Conservation (phyloP, 345 rosid species). For the Aquilaria sinensis region DNA sequence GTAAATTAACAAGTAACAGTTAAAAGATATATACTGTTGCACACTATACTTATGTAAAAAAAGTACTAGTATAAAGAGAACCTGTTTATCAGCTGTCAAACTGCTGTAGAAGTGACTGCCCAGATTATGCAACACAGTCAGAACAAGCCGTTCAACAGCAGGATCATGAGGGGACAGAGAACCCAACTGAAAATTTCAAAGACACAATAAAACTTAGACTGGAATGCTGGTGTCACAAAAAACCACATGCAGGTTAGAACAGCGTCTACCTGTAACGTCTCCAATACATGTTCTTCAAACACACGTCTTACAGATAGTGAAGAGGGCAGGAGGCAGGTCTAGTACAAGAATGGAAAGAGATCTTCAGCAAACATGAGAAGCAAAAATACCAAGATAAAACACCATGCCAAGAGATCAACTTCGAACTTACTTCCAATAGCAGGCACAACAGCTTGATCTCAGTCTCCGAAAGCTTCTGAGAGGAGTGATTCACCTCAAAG, state of each 20-base stretch:
- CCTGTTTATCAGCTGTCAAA: slow-evolving; percentile 65
- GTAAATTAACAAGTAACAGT: background rate
- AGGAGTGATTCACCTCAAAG: slow-evolving; percentile 34
- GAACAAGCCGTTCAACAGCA: slow-evolving; percentile 53
- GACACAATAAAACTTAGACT: slow-evolving; percentile 14
- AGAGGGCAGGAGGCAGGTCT: slow-evolving; percentile 55
- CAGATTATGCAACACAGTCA: slow-evolving; percentile 59
- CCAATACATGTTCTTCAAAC: slow-evolving; percentile 46
- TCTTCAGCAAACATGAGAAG: slow-evolving; percentile 14
- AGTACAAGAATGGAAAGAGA: slow-evolving; percentile 23
- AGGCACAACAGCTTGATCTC: slow-evolving; percentile 71
- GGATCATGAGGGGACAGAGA: slow-evolving; percentile 40
- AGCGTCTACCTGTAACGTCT: slow-evolving; percentile 48
- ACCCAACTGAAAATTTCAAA: slow-evolving; percentile 45
- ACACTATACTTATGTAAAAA: too few relatives aligned
- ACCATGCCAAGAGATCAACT: slow-evolving; percentile 4
- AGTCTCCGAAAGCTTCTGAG: slow-evolving; percentile 40
- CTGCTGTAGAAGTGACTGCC: slow-evolving; percentile 38
- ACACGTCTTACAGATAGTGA: slow-evolving; percentile 23
- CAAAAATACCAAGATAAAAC: background rate
- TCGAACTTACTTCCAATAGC: slow-evolving; percentile 66
- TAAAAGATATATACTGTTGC: background rate
- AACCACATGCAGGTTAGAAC: slow-evolving; percentile 2
- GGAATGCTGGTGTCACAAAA: slow-evolving; percentile 9
- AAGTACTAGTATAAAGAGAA: slow-evolving; percentile 18